Percentiles rank a stretch among this genome's conserved stretches.
Evolutionary conservation across 345 rosid genomes (phyloP).

Genomic region (Citrus medica): DNA sequence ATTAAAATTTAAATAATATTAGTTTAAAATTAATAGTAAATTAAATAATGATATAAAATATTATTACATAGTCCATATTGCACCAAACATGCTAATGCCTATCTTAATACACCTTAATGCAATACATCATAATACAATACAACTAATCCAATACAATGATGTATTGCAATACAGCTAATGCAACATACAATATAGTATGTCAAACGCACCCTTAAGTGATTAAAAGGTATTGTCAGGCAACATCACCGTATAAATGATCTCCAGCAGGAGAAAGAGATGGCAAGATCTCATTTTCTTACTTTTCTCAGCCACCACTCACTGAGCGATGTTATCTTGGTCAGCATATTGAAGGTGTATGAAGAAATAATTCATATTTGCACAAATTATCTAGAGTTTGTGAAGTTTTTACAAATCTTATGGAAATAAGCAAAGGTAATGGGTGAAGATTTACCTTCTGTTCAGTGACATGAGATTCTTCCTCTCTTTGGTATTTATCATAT

Average conservation of each 20-base stretch:
- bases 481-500: constrained; percentile 50
- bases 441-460: constrained; percentile 33
- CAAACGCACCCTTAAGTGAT: too few species aligned
- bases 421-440: neutral
- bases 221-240: neutral
- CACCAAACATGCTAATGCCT: too few species aligned
- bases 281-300: neutral
- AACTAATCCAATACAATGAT: too few species aligned
- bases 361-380: neutral
- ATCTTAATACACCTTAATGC: too few species aligned
- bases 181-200: too few species aligned
- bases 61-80: too few species aligned
- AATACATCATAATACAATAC: too few species aligned
- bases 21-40: too few species aligned
- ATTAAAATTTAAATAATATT: too few species aligned
- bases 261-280: neutral
- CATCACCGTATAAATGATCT: neutral
- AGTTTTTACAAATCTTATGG: neutral
- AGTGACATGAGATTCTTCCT: constrained; percentile 36
- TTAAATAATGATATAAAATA: too few species aligned
- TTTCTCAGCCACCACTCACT: neutral
- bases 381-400: neutral
- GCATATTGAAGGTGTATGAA: neutral
- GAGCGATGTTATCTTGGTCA: neutral
- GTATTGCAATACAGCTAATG: too few species aligned